Evolutionary conservation across 2,329 filamentous ascomycete species (phyloP), one percentile per base, ranked within the genome.

Genomic region (Xylaria sp.): DNA sequence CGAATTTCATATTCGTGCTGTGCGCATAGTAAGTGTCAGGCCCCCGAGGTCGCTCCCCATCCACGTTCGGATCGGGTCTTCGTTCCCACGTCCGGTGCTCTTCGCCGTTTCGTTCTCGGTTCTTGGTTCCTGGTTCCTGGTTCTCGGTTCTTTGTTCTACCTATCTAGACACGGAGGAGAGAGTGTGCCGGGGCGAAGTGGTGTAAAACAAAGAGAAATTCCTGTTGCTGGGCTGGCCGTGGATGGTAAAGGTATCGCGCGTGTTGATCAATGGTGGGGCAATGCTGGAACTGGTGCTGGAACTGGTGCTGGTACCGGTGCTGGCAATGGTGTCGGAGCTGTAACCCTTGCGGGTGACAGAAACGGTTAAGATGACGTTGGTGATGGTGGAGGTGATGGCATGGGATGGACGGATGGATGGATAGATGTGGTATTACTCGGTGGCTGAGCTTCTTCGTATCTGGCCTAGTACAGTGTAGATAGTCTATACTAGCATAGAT

Each of bases 1-100:
- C 89, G 84, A 90, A 92, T 82, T 92, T 92, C 90, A 92, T 92
- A 29, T 46, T 65, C 46, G 48, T 43, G 43, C 54, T 54, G 31
- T 59, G 53, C 27, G 64, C 55, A 62, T 63, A 54, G 37, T 47
- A 44, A n/a, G 35, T 38, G 38, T 54, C 54, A 57, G 63, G 53
- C 33, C 51, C 27, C n/a, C 5, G 17, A n/a, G 53, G 54, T 46
- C 53, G 29, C 21, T 51, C 35, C 47, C 13, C 27, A 29, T 21
- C 17, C 46, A 31, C 13, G 13, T 38, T 11, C 19, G 25, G 43
- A 35, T 31, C 15, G 17, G 21, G 19, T 13, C 9, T 41, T 4
- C 15, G 3, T 17, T 25, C 10, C 17, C 6, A n/a, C 15, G n/a
- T 21, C 25, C 25, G 8, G 6, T 11, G 29, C 29, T 33, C 29